Evolutionary conservation across 2,329 filamentous ascomycete genomes (phyloP).

Genomic region (Beauveria sp.): DNA sequence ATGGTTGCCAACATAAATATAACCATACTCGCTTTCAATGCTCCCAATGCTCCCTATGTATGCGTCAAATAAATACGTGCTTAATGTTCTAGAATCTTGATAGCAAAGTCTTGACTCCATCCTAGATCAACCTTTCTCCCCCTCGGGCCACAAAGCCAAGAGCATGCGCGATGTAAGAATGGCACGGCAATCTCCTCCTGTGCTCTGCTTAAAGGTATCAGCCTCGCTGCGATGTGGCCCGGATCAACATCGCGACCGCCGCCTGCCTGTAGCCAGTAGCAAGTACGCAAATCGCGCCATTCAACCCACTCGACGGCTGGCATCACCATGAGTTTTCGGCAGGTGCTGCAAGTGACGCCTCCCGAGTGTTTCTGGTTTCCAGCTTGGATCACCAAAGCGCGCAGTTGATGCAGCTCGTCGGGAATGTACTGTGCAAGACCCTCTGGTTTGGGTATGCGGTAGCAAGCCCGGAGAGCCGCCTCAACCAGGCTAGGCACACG

Average conservation of each 20-base stretch:
- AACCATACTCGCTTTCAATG: conserved; percentile 1
- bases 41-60: not conserved
- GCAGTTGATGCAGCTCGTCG: conserved; percentile 32
- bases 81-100: not conserved
- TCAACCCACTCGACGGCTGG: conserved; percentile 54
- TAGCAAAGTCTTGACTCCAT: conserved; percentile 6
- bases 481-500: conserved; percentile 44
- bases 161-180: conserved; percentile 41
- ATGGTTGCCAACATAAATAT: not conserved
- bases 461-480: conserved; percentile 39
- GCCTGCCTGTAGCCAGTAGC: conserved; percentile 12
- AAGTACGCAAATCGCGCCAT: conserved; percentile 41
- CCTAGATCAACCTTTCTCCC: conserved; percentile 22
- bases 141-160: conserved; percentile 39
- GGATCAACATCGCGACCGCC: not conserved
- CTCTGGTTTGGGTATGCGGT: conserved; percentile 32
- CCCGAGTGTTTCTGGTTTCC: conserved; percentile 37
- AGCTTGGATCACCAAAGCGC: conserved; percentile 32
- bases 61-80: not conserved
- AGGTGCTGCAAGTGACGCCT: conserved; percentile 44
- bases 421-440: conserved; percentile 37
- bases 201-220: conserved; percentile 20
- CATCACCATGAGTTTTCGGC: conserved; percentile 39
- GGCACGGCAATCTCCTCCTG: conserved; percentile 33
- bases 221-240: conserved; percentile 14